Conservation (phyloP, 352 stramenopile species). For the Globisporangium parvum region DNA sequence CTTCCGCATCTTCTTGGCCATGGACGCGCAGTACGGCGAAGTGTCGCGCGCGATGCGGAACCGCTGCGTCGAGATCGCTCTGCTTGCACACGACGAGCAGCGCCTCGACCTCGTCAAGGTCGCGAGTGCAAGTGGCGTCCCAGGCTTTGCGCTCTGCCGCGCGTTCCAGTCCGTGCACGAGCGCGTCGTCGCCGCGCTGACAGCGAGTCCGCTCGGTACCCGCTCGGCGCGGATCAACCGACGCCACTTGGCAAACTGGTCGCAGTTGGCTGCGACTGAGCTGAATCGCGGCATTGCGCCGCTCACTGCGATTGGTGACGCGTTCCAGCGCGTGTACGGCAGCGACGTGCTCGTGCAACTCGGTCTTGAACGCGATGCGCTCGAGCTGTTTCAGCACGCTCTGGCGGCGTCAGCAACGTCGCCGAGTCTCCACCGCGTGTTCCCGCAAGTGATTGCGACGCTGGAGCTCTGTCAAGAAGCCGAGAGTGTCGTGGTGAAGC, state of each 20-base stretch:
- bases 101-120: constrained; percentile 68
- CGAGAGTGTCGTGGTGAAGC: constrained; percentile 43
- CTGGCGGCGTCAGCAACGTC: constrained; percentile 20
- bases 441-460: constrained; percentile 31
- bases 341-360: constrained; percentile 36
- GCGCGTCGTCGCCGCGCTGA: constrained; percentile 30
- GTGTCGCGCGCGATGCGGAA: constrained; percentile 99
- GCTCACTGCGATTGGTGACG: constrained; percentile 37
- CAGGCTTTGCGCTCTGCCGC: constrained; percentile 53
- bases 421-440: constrained; percentile 27
- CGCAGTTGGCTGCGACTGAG: constrained; percentile 51
- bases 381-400: constrained; percentile 29
- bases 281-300: constrained; percentile 46
- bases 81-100: constrained; percentile 42
- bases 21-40: constrained; percentile 95
- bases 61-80: constrained; percentile 97
- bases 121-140: constrained; percentile 45
- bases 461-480: constrained; percentile 54
- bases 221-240: constrained; percentile 48
- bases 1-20: constrained; percentile 99
- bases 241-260: constrained; percentile 75
- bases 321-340: constrained; percentile 66
- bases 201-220: constrained; percentile 15
- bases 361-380: constrained; percentile 29
- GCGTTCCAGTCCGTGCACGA: constrained; percentile 62